Conservation (phyloP, 2,329 filamentous ascomycete genomes). For the Proliferodiscus dingleyae region DNA sequence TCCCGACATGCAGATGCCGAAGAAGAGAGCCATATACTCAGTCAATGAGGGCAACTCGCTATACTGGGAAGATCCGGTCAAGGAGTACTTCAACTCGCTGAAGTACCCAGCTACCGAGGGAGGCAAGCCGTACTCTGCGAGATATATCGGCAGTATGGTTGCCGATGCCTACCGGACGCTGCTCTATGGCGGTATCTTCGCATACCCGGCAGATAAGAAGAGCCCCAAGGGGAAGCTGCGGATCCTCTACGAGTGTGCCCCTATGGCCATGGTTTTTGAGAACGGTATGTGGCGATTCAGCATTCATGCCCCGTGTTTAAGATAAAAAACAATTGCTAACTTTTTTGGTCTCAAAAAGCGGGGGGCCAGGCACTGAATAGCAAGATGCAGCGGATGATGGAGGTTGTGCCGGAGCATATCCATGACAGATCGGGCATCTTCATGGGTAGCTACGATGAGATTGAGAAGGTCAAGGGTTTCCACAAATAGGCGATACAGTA, state of each 20-base stretch:
- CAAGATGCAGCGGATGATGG: constrained; percentile 85
- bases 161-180: constrained; percentile 95
- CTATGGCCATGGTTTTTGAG: constrained; percentile 98
- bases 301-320: constrained; percentile 37
- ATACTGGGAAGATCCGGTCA: constrained; percentile 89
- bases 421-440: constrained; percentile 96
- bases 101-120: constrained; percentile 67
- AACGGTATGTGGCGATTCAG: too few species aligned
- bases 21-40: constrained; percentile 81
- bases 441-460: constrained; percentile 88
- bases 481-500: constrained; percentile 10
- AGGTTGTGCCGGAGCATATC: constrained; percentile 84
- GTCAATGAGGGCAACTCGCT: constrained; percentile 98
- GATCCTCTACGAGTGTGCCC: constrained; percentile 96
- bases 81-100: constrained; percentile 82
- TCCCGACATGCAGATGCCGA: constrained; percentile 85
- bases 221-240: constrained; percentile 96
- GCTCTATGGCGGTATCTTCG: constrained; percentile 94
- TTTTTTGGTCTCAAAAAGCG: constrained; percentile 54
- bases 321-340: constrained; percentile 7
- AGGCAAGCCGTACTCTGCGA: constrained; percentile 86
- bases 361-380: constrained; percentile 90
- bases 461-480: constrained; percentile 74
- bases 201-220: constrained; percentile 97
- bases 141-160: constrained; percentile 98